phyloP scores from a whole-genome alignment of 2,329 filamentous ascomycete species.

The Xylaria sp. region DNA sequence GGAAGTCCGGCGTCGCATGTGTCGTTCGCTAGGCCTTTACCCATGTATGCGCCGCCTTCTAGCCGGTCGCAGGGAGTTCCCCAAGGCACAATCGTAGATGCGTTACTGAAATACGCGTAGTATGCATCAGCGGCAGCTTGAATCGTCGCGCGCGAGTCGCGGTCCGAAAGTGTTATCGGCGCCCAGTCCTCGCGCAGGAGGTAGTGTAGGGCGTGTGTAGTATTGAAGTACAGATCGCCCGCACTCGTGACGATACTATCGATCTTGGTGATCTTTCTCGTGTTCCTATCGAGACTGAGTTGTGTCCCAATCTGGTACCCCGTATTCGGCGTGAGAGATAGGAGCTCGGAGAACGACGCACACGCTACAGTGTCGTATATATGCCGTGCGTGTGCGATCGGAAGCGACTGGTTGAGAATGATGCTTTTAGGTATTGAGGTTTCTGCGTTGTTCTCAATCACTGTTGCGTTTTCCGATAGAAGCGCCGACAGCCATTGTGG shows the following conservation, averaged over 20 bases:
- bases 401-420: conserved; percentile 28
- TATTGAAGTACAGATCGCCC: conserved; percentile 49
- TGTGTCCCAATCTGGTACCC: conserved; percentile 47
- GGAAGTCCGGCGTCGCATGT: conserved; percentile 43
- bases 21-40: conserved; percentile 41
- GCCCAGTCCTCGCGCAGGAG: conserved; percentile 45
- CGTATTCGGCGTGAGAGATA: conserved; percentile 24
- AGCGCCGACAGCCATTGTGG: conserved; percentile 36
- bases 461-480: conserved; percentile 28
- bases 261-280: conserved; percentile 39
- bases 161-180: conserved; percentile 40
- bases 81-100: conserved; percentile 47
- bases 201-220: conserved; percentile 48
- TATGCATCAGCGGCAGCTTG: conserved; percentile 49
- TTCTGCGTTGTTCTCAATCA: conserved; percentile 39
- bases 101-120: conserved; percentile 47
- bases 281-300: conserved; percentile 37
- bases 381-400: conserved; percentile 35
- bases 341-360: conserved; percentile 37
- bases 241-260: conserved; percentile 46
- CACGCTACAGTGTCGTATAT: conserved; percentile 46
- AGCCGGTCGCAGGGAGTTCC: conserved; percentile 50
- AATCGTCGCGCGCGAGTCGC: conserved; percentile 41
- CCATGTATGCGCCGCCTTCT: conserved; percentile 46
- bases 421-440: conserved; percentile 21